Evolutionary conservation across 768 basidiomycete species (phyloP).

Genomic region (Pulveroboletus sp.): DNA sequence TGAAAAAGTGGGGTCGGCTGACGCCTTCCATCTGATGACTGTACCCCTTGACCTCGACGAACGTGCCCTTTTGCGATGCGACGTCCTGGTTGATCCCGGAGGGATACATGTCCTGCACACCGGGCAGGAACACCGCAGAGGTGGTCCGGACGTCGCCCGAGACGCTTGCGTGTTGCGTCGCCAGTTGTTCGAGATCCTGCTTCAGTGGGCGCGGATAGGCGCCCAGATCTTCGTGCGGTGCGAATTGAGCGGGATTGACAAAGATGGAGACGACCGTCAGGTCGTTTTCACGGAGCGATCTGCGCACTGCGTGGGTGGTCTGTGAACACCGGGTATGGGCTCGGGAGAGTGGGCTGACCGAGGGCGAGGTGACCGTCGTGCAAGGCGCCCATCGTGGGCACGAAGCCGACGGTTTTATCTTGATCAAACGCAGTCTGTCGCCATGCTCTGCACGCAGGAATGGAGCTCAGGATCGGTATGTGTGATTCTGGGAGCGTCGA

Average conservation of each 20-base stretch:
- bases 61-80: constrained; percentile 74
- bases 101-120: constrained; percentile 86
- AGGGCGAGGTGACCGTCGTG: constrained; percentile 92
- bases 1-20: constrained; percentile 86
- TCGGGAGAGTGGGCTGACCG: constrained; percentile 50
- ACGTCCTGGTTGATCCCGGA: constrained; percentile 81
- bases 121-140: constrained; percentile 76
- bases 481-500: constrained; percentile 26
- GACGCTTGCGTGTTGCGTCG: constrained; percentile 31
- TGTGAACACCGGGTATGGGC: background rate
- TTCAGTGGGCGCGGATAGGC: constrained; percentile 88
- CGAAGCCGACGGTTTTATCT: constrained; percentile 76
- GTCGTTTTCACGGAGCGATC: constrained; percentile 74
- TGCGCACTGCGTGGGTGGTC: constrained; percentile 50
- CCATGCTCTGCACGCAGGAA: constrained; percentile 70
- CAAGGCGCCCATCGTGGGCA: constrained; percentile 97
- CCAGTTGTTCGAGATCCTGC: constrained; percentile 63
- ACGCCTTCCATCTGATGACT: constrained; percentile 90
- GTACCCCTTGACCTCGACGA: constrained; percentile 89
- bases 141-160: constrained; percentile 39
- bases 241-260: constrained; percentile 97
- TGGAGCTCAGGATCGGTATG: constrained; percentile 53
- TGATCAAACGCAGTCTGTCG: constrained; percentile 54
- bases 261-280: constrained; percentile 92
- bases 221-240: constrained; percentile 88